These are phyloP conservation scores for Conticribra weissflogii DNA, from an alignment of 108 stramenopile species.

Conservation along the genomic window DNA sequence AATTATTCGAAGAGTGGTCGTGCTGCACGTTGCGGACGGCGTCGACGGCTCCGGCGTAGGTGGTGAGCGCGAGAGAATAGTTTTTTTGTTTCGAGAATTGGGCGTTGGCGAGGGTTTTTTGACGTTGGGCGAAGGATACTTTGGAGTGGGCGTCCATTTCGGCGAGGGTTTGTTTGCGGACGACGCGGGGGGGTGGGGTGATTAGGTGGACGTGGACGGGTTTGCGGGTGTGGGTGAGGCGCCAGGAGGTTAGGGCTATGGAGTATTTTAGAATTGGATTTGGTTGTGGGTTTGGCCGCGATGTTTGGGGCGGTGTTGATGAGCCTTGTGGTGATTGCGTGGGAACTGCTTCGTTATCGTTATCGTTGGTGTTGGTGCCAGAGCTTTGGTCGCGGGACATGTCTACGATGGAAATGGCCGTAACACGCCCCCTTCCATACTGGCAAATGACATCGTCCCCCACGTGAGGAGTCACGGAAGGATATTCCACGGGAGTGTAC, in stretches of 20 bases:
- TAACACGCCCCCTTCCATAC: conserved; percentile 68
- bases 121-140: conserved; percentile 56
- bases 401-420: conserved; percentile 11
- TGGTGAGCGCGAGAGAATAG: conserved; percentile 54
- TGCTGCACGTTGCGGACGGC: conserved; percentile 83
- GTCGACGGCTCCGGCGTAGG: conserved; percentile 70
- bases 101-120: conserved; percentile 55
- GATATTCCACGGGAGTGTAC: conserved; percentile 59
- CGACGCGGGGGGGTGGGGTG: conserved; percentile 46
- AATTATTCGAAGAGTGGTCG: conserved; percentile 59
- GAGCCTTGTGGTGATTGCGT: too few species aligned
- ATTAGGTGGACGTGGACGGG: conserved; percentile 63
- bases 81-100: conserved; percentile 54
- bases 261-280: conserved; percentile 21
- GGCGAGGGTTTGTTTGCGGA: conserved; percentile 52
- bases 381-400: background rate
- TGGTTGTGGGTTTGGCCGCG: background rate
- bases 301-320: too few species aligned
- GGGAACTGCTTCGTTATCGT: background rate
- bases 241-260: conserved; percentile 70
- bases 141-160: conserved; percentile 77
- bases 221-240: conserved; percentile 64
- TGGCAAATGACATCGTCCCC: conserved; percentile 70
- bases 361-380: conserved; percentile 21
- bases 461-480: conserved; percentile 57